These are phyloP conservation scores for Borovskyia barvae DNA, from an alignment of 208 protist species.

Conservation along the genomic window DNA sequence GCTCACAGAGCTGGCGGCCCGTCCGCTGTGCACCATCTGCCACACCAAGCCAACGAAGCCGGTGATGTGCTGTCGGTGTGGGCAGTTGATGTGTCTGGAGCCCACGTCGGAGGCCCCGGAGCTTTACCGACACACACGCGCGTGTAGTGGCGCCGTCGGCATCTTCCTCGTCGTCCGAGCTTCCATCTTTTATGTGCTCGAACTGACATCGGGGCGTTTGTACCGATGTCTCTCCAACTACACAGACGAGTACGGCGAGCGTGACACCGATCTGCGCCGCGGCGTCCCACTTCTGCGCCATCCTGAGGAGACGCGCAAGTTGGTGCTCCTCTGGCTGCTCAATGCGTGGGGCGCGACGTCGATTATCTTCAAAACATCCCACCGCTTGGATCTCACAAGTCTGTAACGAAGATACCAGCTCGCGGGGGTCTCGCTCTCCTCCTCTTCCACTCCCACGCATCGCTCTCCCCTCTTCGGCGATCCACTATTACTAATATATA, in stretches of 20 bases:
- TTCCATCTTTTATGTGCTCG: constrained; percentile 44
- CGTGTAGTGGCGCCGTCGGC: constrained; percentile 53
- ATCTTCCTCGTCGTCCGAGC: constrained; percentile 41
- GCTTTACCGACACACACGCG: constrained; percentile 49
- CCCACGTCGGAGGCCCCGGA: constrained; percentile 25
- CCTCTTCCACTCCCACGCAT: too few species aligned
- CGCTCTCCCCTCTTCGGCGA: too few species aligned
- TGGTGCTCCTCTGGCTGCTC: constrained; percentile 61
- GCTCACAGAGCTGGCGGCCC: constrained; percentile 24
- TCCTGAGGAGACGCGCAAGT: constrained; percentile 18
- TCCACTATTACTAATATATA: too few species aligned
- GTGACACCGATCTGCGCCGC: constrained; percentile 24
- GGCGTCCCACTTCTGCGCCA: constrained; percentile 33
- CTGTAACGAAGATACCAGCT: constrained; percentile 15
- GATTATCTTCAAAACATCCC: constrained; percentile 33
- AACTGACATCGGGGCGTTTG: constrained; percentile 36
- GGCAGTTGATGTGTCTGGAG: constrained; percentile 34
- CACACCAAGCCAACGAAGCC: constrained; percentile 19
- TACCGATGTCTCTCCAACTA: constrained; percentile 42
- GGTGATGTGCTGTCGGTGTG: constrained; percentile 68
- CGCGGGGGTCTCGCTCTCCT: too few species aligned
- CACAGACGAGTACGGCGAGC: constrained; percentile 66
- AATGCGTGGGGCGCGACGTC: constrained; percentile 66
- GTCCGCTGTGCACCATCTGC: constrained; percentile 24
- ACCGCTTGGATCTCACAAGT: constrained; percentile 12